Base-by-base conservation (phyloP, 208 protist species). In the Leishmania gerbilli region DNA sequence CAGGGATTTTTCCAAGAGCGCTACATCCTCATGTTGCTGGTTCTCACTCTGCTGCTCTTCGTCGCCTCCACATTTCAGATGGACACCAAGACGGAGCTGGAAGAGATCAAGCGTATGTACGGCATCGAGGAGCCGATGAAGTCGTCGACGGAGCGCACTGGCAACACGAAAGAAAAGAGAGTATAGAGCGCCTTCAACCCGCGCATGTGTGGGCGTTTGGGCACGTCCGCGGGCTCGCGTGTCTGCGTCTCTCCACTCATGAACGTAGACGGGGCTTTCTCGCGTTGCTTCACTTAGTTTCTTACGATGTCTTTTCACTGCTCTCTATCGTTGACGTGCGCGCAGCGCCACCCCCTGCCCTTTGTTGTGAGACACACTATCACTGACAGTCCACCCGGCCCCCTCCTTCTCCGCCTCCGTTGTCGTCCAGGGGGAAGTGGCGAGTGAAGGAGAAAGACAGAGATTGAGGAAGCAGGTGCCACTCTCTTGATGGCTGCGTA, bases 101-200 rank as follows among this genome's bases (percentile, higher is more conserved):
- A 85, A 55, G 72, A 85, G 74, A 85, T 85, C 65, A 80, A 84
- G 47, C 81, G 81, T 58, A 80, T 80, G 81, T 84, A 84, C 69
- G 45, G 78, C 71, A 42, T 80, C 1, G 76, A 80, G 7, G 81
- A 80, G 47, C 68, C 76, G 8, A 34, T 77, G 27, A 72, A 74
- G 55, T 49, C 49, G 1, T 13, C 68, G 11, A 47, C 53, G 19
- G 1, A 34, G 27, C 2, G 24, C 53, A 2, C 37, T 21, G 7
- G 9, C 31, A 8, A 65, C 27, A 19, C 0, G n/a, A 45, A 13
- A 19, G 24, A 17, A 49, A 34, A n/a, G 47, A 37, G n/a, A 4
- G 40, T n/a, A 27, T 62, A 62, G 42, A 4, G 68, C 9, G 8
- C n/a, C 24, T 67, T 67, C 24, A 67, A 67, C n/a, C 7, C 56